Conservation (phyloP, 345 rosid species). For the Dipteronia dyeriana region DNA sequence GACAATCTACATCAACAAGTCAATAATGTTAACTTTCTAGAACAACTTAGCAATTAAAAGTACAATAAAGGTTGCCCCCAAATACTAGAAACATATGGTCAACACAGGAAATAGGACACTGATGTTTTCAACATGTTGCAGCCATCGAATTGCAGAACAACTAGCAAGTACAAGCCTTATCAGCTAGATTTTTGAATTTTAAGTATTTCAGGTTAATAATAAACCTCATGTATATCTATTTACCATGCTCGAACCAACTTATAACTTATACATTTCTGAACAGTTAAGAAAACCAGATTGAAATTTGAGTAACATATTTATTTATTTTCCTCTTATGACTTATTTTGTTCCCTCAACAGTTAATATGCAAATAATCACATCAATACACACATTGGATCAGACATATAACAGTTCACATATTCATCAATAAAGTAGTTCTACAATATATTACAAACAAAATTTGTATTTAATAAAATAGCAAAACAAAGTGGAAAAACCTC, state of each 20-base stretch:
- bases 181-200: neutral
- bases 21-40: neutral
- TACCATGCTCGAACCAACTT: neutral
- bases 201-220: neutral
- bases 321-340: neutral
- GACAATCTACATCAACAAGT: conserved; percentile 59
- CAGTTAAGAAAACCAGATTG: neutral
- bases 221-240: neutral
- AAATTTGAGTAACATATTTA: neutral
- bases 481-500: conserved; percentile 55
- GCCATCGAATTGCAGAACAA: conserved; percentile 3
- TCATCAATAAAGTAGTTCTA: neutral
- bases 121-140: neutral
- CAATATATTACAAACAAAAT: neutral
- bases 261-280: neutral
- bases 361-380: conserved; percentile 5
- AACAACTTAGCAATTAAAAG: neutral
- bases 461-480: neutral
- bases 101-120: neutral
- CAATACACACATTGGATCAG: neutral
- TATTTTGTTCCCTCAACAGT: neutral
- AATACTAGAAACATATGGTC: neutral
- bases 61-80: neutral
- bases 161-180: neutral
- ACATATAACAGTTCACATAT: neutral